phyloP scores from a whole-genome alignment of 2,329 filamentous ascomycete species.

The Gnomoniopsis smithogilvyi region DNA sequence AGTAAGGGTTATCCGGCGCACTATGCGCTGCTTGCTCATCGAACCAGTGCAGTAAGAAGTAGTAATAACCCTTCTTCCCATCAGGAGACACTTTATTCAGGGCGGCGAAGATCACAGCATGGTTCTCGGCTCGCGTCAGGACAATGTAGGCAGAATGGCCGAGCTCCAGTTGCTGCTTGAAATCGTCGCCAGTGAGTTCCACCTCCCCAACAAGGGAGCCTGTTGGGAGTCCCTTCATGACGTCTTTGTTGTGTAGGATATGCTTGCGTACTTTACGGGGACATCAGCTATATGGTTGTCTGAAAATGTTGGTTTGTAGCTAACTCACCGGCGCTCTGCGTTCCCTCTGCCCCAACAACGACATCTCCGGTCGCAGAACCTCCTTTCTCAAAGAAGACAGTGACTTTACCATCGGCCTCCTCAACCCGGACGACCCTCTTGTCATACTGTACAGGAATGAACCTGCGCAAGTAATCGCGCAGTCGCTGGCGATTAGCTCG shows the following conservation, averaged over 20 bases:
- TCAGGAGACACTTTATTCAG: constrained; percentile 22
- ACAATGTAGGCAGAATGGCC: constrained; percentile 28
- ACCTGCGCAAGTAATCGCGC: constrained; percentile 24
- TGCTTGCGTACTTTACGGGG: constrained; percentile 26
- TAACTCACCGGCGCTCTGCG: constrained; percentile 32
- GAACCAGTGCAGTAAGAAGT: constrained; percentile 25
- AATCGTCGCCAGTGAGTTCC: constrained; percentile 23
- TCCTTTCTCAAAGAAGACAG: constrained; percentile 41
- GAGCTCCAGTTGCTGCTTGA: constrained; percentile 29
- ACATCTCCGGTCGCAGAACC: constrained; percentile 39
- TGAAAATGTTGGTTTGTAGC: constrained; percentile 23
- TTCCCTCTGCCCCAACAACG: constrained; percentile 45
- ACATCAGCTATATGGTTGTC: constrained; percentile 11
- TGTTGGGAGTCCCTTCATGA: constrained; percentile 24
- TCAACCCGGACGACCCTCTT: constrained; percentile 34
- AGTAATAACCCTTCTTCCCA: constrained; percentile 24
- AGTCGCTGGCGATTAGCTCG: constrained; percentile 29
- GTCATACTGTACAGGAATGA: constrained; percentile 34
- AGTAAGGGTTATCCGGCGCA: constrained; percentile 7
- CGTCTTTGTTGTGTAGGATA: constrained; percentile 26
- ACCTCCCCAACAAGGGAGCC: constrained; percentile 27
- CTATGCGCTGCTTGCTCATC: constrained; percentile 17
- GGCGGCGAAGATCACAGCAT: constrained; percentile 22
- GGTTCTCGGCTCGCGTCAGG: neutral
- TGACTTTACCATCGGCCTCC: constrained; percentile 31